A percentile compares a stretch with the other conserved stretches of the same genome.
Evolutionary conservation across 805 yeast species (phyloP).

Genomic region (Metschnikowia lochheadii): DNA sequence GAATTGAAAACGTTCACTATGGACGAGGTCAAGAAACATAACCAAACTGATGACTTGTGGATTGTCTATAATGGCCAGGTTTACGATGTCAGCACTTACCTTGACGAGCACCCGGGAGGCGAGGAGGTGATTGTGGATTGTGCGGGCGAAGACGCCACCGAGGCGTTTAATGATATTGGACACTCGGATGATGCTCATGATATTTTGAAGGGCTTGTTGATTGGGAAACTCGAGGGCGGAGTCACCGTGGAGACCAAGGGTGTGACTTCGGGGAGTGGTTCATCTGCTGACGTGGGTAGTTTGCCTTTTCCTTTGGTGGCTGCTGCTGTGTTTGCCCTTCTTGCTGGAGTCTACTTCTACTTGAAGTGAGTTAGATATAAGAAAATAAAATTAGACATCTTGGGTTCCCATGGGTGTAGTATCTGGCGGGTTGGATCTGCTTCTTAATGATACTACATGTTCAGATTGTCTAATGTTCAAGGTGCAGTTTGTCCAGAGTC

Average conservation of each 20-base stretch:
- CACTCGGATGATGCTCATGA: slow-evolving; percentile 96
- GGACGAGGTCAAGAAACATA: slow-evolving; percentile 46
- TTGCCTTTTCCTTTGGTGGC: slow-evolving; percentile 19
- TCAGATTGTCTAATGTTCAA: too few species aligned
- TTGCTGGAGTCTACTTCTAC: slow-evolving; percentile 20
- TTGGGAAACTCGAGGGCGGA: slow-evolving; percentile 77
- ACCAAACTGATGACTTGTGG: slow-evolving; percentile 40
- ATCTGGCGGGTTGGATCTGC: too few species aligned
- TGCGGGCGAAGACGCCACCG: slow-evolving; percentile 78
- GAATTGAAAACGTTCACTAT: slow-evolving; percentile 47
- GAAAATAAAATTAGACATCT: neutral
- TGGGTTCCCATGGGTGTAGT: too few species aligned
- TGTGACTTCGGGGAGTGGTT: slow-evolving; percentile 8
- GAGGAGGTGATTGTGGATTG: slow-evolving; percentile 73
- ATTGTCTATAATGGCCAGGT: slow-evolving; percentile 42
- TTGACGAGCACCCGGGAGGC: slow-evolving; percentile 71
- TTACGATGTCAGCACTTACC: slow-evolving; percentile 38
- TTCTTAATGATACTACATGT: too few species aligned
- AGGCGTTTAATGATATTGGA: slow-evolving; percentile 78
- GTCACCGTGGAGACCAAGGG: slow-evolving; percentile 29
- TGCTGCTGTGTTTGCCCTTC: slow-evolving; percentile 15
- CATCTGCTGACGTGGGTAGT: slow-evolving; percentile 13
- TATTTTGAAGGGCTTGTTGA: slow-evolving; percentile 57
- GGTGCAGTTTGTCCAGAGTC: too few species aligned
- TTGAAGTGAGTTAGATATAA: slow-evolving; percentile 8